These are phyloP conservation scores for Babesia ovata DNA, from an alignment of 169 alveolate genomes.

Conservation along the genomic window DNA sequence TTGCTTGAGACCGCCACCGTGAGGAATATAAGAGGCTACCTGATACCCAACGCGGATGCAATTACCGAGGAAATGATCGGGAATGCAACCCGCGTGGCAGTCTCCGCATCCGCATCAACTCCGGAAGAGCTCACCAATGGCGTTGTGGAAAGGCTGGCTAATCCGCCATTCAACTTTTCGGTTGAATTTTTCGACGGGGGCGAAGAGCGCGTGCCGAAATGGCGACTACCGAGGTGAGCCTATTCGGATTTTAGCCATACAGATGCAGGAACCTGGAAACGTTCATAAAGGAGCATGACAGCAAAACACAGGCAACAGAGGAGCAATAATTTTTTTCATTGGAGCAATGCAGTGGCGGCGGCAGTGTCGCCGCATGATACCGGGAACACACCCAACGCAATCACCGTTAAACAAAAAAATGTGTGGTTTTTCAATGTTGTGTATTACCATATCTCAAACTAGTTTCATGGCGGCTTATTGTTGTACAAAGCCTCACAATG, in stretches of 20 bases:
- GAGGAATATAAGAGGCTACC: conserved; percentile 69
- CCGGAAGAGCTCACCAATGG: conserved; percentile 78
- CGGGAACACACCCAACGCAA: not conserved
- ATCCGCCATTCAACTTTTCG: conserved; percentile 62
- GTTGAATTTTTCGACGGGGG: conserved; percentile 67
- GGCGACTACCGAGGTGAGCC: conserved; percentile 78
- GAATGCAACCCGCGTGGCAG: conserved; percentile 68
- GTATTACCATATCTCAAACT: too few relatives aligned
- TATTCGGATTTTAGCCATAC: not conserved
- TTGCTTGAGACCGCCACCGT: conserved; percentile 74
- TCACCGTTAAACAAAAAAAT: not conserved
- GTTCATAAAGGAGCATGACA: conserved; percentile 67
- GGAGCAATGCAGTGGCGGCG: not conserved
- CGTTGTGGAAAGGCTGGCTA: conserved; percentile 61
- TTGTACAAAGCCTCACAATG: too few relatives aligned
- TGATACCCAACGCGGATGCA: conserved; percentile 70
- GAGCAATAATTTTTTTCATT: not conserved
- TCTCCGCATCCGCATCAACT: conserved; percentile 84
- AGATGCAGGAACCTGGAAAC: conserved; percentile 56
- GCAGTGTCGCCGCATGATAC: too few relatives aligned
- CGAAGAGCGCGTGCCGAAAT: conserved; percentile 79
- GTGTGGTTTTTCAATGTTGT: not conserved
- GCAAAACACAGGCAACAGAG: conserved; percentile 1
- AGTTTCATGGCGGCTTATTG: too few relatives aligned
- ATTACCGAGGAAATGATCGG: conserved; percentile 68